These are phyloP conservation scores for Vaccinium darrowii DNA, from an alignment of 148 eudicot species.

Conservation along the genomic window DNA sequence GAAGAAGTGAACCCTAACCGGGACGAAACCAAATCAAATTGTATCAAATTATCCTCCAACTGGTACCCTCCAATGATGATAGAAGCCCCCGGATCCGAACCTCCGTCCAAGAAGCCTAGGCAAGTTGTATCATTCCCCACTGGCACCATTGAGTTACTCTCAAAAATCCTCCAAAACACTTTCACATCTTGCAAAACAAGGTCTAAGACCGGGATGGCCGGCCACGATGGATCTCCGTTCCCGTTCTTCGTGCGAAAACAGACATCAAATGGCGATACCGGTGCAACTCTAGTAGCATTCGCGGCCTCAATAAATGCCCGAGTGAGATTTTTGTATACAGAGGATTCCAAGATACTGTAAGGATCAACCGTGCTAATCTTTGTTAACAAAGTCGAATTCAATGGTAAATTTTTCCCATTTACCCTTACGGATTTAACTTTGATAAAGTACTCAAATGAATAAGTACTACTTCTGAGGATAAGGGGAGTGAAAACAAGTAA, in stretches of 20 bases:
- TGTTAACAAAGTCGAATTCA: constrained; percentile 12
- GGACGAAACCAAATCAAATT: constrained; percentile 25
- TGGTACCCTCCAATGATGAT: constrained; percentile 24
- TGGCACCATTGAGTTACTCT: constrained; percentile 23
- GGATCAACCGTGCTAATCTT: constrained; percentile 23
- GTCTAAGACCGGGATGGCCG: constrained; percentile 16
- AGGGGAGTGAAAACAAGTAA: constrained; percentile 22
- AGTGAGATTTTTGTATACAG: constrained; percentile 11
- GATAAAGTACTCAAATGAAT: constrained; percentile 20
- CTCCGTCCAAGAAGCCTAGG: constrained; percentile 26
- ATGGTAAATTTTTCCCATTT: constrained; percentile 7
- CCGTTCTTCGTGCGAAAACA: constrained; percentile 14
- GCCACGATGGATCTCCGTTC: constrained; percentile 1
- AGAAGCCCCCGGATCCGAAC: neutral
- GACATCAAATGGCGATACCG: constrained; percentile 7
- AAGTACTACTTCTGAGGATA: neutral
- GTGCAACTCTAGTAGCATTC: constrained; percentile 13
- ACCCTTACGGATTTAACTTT: constrained; percentile 10
- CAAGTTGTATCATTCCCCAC: constrained; percentile 6
- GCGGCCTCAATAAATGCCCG: constrained; percentile 6
- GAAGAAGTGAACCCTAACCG: constrained; percentile 24
- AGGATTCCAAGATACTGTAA: constrained; percentile 17
- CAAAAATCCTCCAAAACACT: constrained; percentile 29
- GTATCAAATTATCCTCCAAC: constrained; percentile 24
- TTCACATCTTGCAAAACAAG: constrained; percentile 13